phyloP scores from a whole-genome alignment of 805 yeast genomes.

The Hanseniaspora vineae region DNA sequence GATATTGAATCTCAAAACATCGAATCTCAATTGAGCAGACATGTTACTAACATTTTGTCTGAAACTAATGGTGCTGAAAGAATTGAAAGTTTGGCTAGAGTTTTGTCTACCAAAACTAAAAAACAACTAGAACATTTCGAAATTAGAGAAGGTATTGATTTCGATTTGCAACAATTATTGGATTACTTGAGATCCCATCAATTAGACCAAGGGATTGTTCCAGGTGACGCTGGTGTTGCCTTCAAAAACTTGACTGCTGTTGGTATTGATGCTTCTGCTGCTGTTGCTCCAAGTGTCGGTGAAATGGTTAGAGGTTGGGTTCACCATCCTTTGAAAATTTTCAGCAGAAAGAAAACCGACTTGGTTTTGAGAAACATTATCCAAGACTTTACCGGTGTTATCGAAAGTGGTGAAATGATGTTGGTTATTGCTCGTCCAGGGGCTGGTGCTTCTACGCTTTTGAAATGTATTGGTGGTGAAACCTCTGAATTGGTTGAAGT shows the following conservation, averaged over 20 bases:
- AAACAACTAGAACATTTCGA: slow-evolving; percentile 33
- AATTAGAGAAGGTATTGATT: slow-evolving; percentile 30
- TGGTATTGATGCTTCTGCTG: slow-evolving; percentile 41
- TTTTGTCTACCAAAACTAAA: slow-evolving; percentile 35
- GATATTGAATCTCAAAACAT: slow-evolving; percentile 15
- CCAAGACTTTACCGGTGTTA: slow-evolving; percentile 30
- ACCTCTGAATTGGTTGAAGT: slow-evolving; percentile 25
- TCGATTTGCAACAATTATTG: slow-evolving; percentile 32
- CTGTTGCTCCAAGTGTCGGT: slow-evolving; percentile 34
- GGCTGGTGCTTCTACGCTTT: slow-evolving; percentile 49
- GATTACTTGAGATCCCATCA: slow-evolving; percentile 28
- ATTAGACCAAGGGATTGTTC: slow-evolving; percentile 33
- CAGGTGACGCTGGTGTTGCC: slow-evolving; percentile 39
- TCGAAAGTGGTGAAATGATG: slow-evolving; percentile 39
- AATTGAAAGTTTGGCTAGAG: slow-evolving; percentile 37
- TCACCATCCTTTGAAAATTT: slow-evolving; percentile 19
- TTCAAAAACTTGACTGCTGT: slow-evolving; percentile 31
- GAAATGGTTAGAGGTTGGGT: slow-evolving; percentile 28
- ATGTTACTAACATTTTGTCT: slow-evolving; percentile 20
- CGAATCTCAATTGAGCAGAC: slow-evolving; percentile 20
- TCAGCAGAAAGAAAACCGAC: slow-evolving; percentile 21
- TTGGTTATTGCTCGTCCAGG: slow-evolving; percentile 47
- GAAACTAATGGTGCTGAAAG: slow-evolving; percentile 26
- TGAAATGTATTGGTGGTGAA: slow-evolving; percentile 36
- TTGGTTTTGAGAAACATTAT: slow-evolving; percentile 27